Evolutionary conservation across 2,329 filamentous ascomycete species (phyloP).

Genomic region (Aspergillus tanneri): DNA sequence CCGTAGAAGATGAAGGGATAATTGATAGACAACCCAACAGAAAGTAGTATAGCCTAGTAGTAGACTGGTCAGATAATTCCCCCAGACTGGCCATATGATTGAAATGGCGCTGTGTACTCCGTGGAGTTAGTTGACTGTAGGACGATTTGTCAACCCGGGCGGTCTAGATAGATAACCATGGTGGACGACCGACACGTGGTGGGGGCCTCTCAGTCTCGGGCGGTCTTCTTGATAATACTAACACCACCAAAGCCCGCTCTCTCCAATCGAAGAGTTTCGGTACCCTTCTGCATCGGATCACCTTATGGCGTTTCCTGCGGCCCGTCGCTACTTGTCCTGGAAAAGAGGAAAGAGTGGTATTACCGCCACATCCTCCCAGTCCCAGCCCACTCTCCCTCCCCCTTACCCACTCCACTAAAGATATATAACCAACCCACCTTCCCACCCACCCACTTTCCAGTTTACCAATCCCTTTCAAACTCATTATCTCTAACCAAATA

Average conservation of each 20-base stretch:
- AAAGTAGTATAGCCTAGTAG: too few relatives aligned
- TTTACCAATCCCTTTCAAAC: constrained; percentile 9
- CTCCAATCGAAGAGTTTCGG: constrained; percentile 37
- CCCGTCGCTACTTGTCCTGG: constrained; percentile 14
- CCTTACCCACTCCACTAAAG: constrained; percentile 14
- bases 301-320: constrained; percentile 25
- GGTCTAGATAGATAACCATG: constrained; percentile 17
- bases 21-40: too few relatives aligned
- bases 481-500: constrained; percentile 8
- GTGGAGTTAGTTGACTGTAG: too few relatives aligned
- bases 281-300: constrained; percentile 39
- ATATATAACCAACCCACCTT: constrained; percentile 19
- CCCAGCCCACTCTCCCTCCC: constrained; percentile 10
- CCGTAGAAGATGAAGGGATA: not conserved
- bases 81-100: not conserved
- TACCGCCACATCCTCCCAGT: constrained; percentile 20
- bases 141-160: constrained; percentile 22
- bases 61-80: not conserved
- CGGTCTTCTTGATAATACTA: constrained; percentile 39
- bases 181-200: constrained; percentile 20
- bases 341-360: constrained; percentile 20
- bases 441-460: constrained; percentile 10
- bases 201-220: constrained; percentile 32
- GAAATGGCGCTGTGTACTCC: too few relatives aligned
- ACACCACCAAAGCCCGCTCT: constrained; percentile 15